Evolutionary conservation across 2,329 filamentous ascomycete genomes (phyloP).

Genomic region (Aureobasidium mangrovei): DNA sequence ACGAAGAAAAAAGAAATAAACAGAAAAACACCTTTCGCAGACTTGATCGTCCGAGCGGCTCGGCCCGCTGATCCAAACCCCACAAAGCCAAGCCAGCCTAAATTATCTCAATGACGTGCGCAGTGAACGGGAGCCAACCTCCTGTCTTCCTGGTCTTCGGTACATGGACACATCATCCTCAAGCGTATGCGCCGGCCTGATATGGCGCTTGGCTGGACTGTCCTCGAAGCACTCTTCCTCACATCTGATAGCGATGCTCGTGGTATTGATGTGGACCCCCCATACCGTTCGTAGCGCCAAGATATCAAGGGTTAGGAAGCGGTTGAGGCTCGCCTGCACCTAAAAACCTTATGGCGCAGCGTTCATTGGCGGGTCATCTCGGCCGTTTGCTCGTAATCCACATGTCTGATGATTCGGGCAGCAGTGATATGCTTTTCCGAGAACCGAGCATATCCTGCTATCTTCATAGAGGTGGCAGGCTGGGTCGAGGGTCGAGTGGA

Average conservation of each 20-base stretch:
- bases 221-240: too few species aligned
- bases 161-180: not conserved
- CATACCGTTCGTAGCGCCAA: conserved; percentile 1
- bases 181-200: not conserved
- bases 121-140: not conserved
- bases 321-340: conserved; percentile 4
- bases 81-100: conserved; percentile 2
- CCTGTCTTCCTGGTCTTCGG: not conserved
- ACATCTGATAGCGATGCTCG: not conserved
- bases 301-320: not conserved
- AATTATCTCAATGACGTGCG: conserved; percentile 1
- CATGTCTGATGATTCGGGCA: conserved; percentile 4
- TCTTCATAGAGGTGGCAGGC: not conserved
- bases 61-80: not conserved
- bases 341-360: conserved; percentile 1
- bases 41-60: not conserved
- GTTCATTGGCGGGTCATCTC: conserved; percentile 13
- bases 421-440: not conserved
- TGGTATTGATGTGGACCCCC: not conserved
- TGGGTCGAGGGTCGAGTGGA: not conserved
- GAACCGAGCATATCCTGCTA: not conserved
- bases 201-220: not conserved
- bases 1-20: not conserved
- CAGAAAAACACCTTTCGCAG: not conserved
- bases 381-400: not conserved